Conservation (phyloP, 2,329 filamentous ascomycete genomes). For the Calonectria henricotiae region DNA sequence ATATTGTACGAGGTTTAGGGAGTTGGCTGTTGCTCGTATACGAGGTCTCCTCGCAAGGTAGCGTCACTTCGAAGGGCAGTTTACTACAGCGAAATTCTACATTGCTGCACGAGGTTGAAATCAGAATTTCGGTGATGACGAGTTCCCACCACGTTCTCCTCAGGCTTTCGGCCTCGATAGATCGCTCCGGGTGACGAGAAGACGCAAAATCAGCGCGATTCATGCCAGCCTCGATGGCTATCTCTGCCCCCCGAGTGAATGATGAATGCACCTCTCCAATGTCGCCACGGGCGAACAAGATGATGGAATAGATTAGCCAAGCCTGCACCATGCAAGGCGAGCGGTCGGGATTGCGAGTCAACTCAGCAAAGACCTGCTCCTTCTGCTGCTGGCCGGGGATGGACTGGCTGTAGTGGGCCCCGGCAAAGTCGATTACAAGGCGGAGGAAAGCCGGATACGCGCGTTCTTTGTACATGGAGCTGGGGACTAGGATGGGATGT, state of each 20-base stretch:
- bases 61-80: conserved; percentile 36
- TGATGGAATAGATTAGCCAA: conserved; percentile 27
- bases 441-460: conserved; percentile 39
- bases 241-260: neutral
- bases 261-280: neutral
- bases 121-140: conserved; percentile 45
- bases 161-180: conserved; percentile 43
- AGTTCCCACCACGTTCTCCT: conserved; percentile 50
- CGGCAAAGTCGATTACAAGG: conserved; percentile 45
- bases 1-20: conserved; percentile 35
- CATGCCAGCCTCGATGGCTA: conserved; percentile 42
- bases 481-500: conserved; percentile 43
- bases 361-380: conserved; percentile 3
- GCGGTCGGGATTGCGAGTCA: neutral
- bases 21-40: conserved; percentile 38
- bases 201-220: conserved; percentile 39
- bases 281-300: conserved; percentile 18
- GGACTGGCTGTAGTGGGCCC: conserved; percentile 41
- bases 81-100: conserved; percentile 41
- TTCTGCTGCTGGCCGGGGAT: conserved; percentile 33
- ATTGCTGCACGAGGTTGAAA: conserved; percentile 35
- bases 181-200: conserved; percentile 19
- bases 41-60: conserved; percentile 44
- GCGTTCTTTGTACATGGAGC: conserved; percentile 37
- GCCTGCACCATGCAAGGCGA: conserved; percentile 21